phyloP scores from a whole-genome alignment of 1,284 basidiomycete genomes.

The Phellinidium pouzarii region DNA sequence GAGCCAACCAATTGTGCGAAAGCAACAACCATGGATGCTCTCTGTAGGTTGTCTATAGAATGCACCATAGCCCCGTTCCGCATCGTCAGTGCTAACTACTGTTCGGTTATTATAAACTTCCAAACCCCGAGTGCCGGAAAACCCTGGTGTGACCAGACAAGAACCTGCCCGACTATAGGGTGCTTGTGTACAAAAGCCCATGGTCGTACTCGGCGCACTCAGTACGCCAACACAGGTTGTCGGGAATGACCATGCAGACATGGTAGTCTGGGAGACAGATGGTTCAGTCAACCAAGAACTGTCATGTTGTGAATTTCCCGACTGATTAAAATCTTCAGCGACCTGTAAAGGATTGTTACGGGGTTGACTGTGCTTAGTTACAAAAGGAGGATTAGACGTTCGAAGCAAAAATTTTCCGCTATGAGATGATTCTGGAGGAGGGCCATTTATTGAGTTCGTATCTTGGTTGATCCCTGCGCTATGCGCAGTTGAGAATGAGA shows the following conservation, averaged over 20 bases:
- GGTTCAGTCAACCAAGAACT: conserved; percentile 66
- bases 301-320: background rate
- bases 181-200: conserved; percentile 38
- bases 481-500: conserved; percentile 64
- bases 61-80: conserved; percentile 30
- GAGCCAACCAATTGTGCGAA: conserved; percentile 53
- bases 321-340: background rate
- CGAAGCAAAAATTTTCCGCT: conserved; percentile 25
- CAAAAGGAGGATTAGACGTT: background rate
- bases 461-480: conserved; percentile 28
- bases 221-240: conserved; percentile 31
- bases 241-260: conserved; percentile 64
- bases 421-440: conserved; percentile 29
- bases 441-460: no score
- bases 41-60: conserved; percentile 25
- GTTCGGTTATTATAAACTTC: conserved; percentile 48
- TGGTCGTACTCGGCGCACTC: conserved; percentile 26
- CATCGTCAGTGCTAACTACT: conserved; percentile 33
- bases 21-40: conserved; percentile 47
- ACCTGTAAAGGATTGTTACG: background rate
- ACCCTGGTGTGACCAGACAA: conserved; percentile 44
- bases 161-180: conserved; percentile 29
- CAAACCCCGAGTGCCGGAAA: conserved; percentile 51
- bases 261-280: conserved; percentile 45
- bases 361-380: background rate